These are phyloP conservation scores for Cymbidium sinense DNA, from an alignment of 106 monocot genomes.

Conservation along the genomic window DNA sequence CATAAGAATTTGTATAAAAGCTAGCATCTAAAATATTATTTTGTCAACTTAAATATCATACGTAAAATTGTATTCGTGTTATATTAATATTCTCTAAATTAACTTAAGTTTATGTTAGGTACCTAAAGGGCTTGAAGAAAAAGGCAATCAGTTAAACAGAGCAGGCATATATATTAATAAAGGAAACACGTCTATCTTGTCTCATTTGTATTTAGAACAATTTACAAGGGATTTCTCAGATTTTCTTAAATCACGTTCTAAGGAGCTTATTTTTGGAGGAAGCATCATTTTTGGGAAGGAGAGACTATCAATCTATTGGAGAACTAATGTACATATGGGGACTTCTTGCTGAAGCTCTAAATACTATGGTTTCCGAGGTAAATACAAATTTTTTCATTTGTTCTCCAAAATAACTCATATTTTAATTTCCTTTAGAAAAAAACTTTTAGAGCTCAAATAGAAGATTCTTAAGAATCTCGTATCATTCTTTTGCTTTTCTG, in stretches of 20 bases:
- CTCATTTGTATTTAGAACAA: conserved; percentile 8
- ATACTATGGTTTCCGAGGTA: conserved; percentile 10
- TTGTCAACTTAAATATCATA: no score
- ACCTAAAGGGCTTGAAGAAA: not conserved
- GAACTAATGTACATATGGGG: not conserved
- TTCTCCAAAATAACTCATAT: not conserved
- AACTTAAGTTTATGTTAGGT: not conserved
- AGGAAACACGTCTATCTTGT: not conserved
- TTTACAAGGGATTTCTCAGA: conserved; percentile 5
- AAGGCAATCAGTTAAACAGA: not conserved
- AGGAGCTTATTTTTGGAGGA: conserved; percentile 15
- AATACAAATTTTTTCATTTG: not conserved
- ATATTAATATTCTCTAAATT: not conserved
- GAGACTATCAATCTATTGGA: not conserved
- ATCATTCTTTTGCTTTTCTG: no score
- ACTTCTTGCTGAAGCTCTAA: conserved; percentile 4
- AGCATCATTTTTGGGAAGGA: conserved; percentile 10
- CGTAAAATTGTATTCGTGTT: no score
- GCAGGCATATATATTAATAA: conserved; percentile 12
- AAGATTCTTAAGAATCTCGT: no score
- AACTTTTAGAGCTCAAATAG: no score
- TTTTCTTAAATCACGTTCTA: conserved; percentile 9
- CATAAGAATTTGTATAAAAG: no score
- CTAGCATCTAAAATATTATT: no score
- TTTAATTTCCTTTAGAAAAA: no score